Evolutionary conservation across 1,139 yeast genomes (phyloP).

Genomic region (Debaryomyces sp.): DNA sequence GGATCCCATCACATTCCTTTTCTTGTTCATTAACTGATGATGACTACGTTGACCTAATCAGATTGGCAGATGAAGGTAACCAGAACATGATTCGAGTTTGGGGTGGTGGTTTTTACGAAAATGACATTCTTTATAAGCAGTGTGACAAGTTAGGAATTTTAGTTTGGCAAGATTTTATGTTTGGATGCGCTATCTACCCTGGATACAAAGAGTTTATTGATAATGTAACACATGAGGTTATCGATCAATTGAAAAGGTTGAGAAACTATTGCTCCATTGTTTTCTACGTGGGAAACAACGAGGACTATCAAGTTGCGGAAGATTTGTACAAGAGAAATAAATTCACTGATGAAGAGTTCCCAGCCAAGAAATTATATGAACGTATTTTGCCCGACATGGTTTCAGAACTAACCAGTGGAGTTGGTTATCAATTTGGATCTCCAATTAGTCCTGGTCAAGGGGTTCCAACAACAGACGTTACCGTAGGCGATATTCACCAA

Average conservation of each 20-base stretch:
- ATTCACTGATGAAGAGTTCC: conserved; percentile 36
- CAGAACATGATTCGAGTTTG: conserved; percentile 51
- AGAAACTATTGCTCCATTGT: conserved; percentile 38
- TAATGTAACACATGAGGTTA: conserved; percentile 34
- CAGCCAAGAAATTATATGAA: conserved; percentile 46
- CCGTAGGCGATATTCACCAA: conserved; percentile 49
- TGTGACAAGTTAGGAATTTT: conserved; percentile 47
- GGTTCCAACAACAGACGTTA: conserved; percentile 29
- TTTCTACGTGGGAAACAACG: conserved; percentile 47
- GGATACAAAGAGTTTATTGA: conserved; percentile 29
- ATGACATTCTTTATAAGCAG: conserved; percentile 40
- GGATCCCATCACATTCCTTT: conserved; percentile 53
- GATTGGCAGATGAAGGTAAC: conserved; percentile 35
- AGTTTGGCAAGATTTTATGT: conserved; percentile 57
- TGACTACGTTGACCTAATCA: conserved; percentile 39
- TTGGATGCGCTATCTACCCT: conserved; percentile 56
- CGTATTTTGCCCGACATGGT: conserved; percentile 33
- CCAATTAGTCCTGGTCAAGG: conserved; percentile 40
- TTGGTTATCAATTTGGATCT: conserved; percentile 45
- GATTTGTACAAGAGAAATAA: conserved; percentile 18
- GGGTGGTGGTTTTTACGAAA: conserved; percentile 54
- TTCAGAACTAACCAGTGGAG: conserved; percentile 21
- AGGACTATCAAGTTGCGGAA: conserved; percentile 50
- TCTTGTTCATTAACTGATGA: conserved; percentile 28
- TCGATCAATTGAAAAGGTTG: conserved; percentile 37